A percentile compares a stretch with the other conserved stretches of the same genome.
Conservation (phyloP, 305 asterid genomes). For the Stenogyne calaminthoides region DNA sequence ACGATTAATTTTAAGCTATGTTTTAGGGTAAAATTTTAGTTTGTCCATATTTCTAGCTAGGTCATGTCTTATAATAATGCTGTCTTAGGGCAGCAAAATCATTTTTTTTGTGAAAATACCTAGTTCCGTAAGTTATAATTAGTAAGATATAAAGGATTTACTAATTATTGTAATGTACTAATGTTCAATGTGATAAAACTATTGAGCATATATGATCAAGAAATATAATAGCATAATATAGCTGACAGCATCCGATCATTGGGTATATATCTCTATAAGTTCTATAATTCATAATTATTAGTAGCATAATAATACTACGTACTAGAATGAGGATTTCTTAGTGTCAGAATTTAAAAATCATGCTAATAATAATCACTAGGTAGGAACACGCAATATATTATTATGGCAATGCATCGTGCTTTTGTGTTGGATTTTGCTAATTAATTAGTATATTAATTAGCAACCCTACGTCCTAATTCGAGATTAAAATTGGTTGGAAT, state of each 20-base stretch:
- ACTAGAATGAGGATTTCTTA: not conserved
- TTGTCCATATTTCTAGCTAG: not conserved
- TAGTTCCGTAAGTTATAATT: not conserved
- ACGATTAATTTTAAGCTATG: too few relatives aligned
- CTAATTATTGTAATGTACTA: not conserved
- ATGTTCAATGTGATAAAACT: not conserved
- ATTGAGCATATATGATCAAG: not conserved
- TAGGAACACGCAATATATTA: not conserved
- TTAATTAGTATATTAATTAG: not conserved
- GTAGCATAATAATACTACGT: constrained; percentile 12
- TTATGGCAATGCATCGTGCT: not conserved
- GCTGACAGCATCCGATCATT: not conserved
- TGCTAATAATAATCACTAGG: not conserved
- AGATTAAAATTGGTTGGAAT: not conserved
- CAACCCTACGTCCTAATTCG: not conserved
- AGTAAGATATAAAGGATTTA: not conserved
- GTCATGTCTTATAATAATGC: not conserved
- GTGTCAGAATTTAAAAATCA: not conserved
- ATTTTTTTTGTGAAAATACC: not conserved
- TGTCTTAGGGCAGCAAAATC: not conserved
- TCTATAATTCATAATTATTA: constrained; percentile 7
- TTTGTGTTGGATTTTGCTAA: not conserved
- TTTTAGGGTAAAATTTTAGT: too few relatives aligned
- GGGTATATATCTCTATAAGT: not conserved
- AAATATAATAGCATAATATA: not conserved